phyloP scores from a whole-genome alignment of 2,329 filamentous ascomycete genomes.

The Geosmithia morbida region DNA sequence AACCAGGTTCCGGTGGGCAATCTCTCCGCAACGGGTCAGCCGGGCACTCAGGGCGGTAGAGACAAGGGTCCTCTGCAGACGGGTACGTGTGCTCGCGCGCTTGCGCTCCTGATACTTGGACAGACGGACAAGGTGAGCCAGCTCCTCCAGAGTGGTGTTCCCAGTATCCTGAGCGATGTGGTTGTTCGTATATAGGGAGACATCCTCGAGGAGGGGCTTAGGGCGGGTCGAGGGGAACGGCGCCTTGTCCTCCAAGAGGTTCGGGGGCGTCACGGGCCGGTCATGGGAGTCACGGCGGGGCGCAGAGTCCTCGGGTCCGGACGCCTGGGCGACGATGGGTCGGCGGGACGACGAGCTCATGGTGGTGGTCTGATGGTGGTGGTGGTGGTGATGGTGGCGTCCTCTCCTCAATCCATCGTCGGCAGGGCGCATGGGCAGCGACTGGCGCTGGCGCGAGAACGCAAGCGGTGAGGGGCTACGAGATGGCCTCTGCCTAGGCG shows the following conservation, averaged over 20 bases:
- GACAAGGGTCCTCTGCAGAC: slow-evolving; percentile 60
- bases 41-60: slow-evolving; percentile 63
- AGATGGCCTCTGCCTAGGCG: slow-evolving; percentile 33
- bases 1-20: slow-evolving; percentile 60
- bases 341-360: slow-evolving; percentile 20
- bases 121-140: slow-evolving; percentile 63
- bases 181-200: slow-evolving; percentile 51
- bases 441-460: slow-evolving; percentile 24
- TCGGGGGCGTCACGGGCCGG: slow-evolving; percentile 13
- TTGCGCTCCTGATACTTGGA: slow-evolving; percentile 74
- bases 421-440: slow-evolving; percentile 22
- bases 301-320: slow-evolving; percentile 13
- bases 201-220: slow-evolving; percentile 46
- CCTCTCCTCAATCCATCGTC: slow-evolving; percentile 25
- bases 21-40: slow-evolving; percentile 59
- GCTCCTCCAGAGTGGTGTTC: slow-evolving; percentile 58
- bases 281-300: slow-evolving; percentile 12
- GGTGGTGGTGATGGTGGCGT: slow-evolving; percentile 19
- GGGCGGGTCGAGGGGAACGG: slow-evolving; percentile 22
- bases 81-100: slow-evolving; percentile 56
- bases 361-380: slow-evolving; percentile 17
- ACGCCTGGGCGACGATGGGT: slow-evolving; percentile 33
- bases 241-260: slow-evolving; percentile 24
- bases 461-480: slow-evolving; percentile 36
- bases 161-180: slow-evolving; percentile 45